Base-by-base conservation (phyloP, 805 yeast genomes). In the Deakozyma indianensis region DNA sequence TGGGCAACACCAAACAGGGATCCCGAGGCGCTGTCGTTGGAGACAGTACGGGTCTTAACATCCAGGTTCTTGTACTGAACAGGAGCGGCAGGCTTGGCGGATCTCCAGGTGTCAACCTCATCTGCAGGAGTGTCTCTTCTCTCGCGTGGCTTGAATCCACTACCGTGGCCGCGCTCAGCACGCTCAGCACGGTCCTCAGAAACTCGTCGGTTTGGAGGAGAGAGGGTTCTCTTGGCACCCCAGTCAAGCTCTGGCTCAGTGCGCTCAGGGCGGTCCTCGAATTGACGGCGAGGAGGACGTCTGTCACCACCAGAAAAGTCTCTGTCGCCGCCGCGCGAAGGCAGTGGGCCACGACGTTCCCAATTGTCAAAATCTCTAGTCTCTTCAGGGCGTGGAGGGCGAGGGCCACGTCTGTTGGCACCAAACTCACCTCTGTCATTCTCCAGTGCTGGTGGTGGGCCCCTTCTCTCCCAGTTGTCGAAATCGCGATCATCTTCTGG, bases 1-100 rank as follows among this genome's bases (percentile, higher is more conserved):
- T 77, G 83, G 1, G 95, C 95, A 3, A 73, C 66, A 0, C 95
- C 95, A 65, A 86, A 85, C 3, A 94, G 92, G 53, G 58, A 16
- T 45, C 50, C 15, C 43, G 46, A 41, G 52, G 56, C 49, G 51
- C 46, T 48, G 44, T 41, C 48, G 45, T 46, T 47, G 22, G 46
- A 48, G 43, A 46, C 53, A 41, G 42, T 51, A 32, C 45, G 51
- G 44, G 47, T 43, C 45, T 49, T 50, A 35, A 52, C 51, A 9
- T 49, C 55, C 41, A 45, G 46, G 47, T 50, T 51, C 24, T 57
- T 58, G 14, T 50, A 43, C 21, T 48, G 52, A 57, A 49, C 61
- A 56, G 45, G 57, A 53, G 50, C 50, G 51, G 49, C 38, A 23
- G 41, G 41, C n/a, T 51, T 48, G 47, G 54, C 67, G 53, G 59